Conservation (phyloP, 2,329 filamentous ascomycete genomes). For the Harringtonia lauricola region DNA sequence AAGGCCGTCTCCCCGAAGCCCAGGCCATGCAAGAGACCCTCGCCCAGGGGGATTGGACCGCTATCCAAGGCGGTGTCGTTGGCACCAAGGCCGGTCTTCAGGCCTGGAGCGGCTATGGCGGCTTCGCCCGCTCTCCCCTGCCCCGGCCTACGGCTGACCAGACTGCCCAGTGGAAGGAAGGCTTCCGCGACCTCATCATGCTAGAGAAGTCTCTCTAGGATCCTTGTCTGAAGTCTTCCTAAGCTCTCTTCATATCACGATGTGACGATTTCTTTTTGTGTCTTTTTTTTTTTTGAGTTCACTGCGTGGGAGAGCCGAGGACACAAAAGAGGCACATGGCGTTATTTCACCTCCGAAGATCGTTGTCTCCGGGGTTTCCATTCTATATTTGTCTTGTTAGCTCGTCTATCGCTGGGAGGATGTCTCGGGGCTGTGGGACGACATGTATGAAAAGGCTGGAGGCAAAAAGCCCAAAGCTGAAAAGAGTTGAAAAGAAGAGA, state of each 20-base stretch:
- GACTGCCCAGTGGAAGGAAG: slow-evolving; percentile 39
- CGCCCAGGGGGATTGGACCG: slow-evolving; percentile 60
- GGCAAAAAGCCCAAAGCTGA: background rate
- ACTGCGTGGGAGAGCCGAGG: too few species aligned
- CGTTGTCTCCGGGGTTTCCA: too few species aligned
- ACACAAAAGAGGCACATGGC: too few species aligned
- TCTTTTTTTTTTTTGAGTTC: too few species aligned
- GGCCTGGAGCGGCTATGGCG: slow-evolving; percentile 57
- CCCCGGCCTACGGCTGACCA: slow-evolving; percentile 39
- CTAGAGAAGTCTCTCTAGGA: slow-evolving; percentile 39
- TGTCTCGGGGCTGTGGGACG: background rate
- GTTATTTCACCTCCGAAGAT: too few species aligned
- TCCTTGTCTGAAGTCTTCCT: background rate
- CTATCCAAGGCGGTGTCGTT: slow-evolving; percentile 60
- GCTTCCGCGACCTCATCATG: slow-evolving; percentile 38
- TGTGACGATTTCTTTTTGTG: too few species aligned
- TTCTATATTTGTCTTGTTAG: too few species aligned
- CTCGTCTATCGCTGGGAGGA: too few species aligned
- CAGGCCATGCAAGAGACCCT: slow-evolving; percentile 53
- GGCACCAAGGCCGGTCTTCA: slow-evolving; percentile 60
- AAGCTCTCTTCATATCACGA: too few species aligned
- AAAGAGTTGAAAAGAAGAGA: too few species aligned
- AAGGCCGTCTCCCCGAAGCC: slow-evolving; percentile 48
- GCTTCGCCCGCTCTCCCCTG: slow-evolving; percentile 34
- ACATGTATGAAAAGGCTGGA: background rate